These are phyloP conservation scores for Flaveria brownii DNA, from an alignment of 129 eudicot species.

Conservation along the genomic window DNA sequence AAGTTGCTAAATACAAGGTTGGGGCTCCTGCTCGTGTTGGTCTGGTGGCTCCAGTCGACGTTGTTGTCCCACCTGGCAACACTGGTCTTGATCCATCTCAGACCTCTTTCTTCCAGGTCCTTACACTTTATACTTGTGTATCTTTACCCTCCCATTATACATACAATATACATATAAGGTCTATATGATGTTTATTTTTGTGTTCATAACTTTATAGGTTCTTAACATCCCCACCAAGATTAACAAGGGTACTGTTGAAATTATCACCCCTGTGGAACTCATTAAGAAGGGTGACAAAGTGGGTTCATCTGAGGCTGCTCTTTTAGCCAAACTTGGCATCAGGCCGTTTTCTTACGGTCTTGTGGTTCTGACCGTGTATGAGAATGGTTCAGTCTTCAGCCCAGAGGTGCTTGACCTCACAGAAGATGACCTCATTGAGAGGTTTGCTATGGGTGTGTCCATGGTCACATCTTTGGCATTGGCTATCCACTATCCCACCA, in stretches of 20 bases:
- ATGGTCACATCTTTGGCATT: constrained; percentile 9
- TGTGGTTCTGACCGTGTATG: constrained; percentile 10
- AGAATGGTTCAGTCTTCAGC: not conserved
- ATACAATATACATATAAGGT: too few species aligned
- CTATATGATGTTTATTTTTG: too few species aligned
- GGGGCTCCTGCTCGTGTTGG: constrained; percentile 98
- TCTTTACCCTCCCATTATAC: too few species aligned
- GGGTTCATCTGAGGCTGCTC: constrained; percentile 16
- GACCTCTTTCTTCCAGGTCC: constrained; percentile 89
- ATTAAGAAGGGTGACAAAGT: constrained; percentile 16
- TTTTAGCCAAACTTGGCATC: constrained; percentile 7
- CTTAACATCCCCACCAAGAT: constrained; percentile 17
- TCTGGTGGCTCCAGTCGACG: constrained; percentile 75
- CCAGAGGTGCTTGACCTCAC: constrained; percentile 7
- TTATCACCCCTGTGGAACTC: constrained; percentile 7
- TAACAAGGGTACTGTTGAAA: constrained; percentile 13
- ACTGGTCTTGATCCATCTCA: constrained; percentile 93
- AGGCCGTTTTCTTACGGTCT: constrained; percentile 2
- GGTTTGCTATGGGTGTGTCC: constrained; percentile 18
- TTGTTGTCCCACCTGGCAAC: constrained; percentile 87
- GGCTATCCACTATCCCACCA: constrained; percentile 7
- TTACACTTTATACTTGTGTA: too few species aligned
- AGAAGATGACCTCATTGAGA: constrained; percentile 4
- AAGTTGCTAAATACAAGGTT: constrained; percentile 80
- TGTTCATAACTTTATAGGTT: too few species aligned